Conservation (phyloP, 306 rosid species). For the Crotalaria pallida region DNA sequence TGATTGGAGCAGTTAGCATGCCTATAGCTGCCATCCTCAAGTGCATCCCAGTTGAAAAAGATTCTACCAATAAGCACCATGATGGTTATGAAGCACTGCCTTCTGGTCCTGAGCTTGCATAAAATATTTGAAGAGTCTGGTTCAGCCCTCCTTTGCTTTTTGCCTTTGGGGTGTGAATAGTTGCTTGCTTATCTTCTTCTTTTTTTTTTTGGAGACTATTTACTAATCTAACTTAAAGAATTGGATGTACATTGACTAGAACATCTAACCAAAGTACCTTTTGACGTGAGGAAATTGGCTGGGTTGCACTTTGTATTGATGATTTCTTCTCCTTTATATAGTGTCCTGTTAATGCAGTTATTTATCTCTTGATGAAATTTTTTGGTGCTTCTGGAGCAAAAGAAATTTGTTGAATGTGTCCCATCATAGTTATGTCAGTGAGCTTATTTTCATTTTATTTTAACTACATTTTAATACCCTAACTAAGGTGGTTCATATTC, state of each 20-base stretch:
- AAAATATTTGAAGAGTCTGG: not conserved
- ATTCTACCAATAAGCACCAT: conserved; percentile 31
- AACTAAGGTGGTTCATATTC: not conserved
- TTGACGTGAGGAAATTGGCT: not conserved
- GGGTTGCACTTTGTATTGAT: not conserved
- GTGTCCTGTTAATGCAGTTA: not conserved
- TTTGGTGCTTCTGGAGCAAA: not conserved
- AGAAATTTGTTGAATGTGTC: not conserved
- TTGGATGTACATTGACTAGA: not conserved
- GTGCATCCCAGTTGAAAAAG: conserved; percentile 72
- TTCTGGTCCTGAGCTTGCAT: conserved; percentile 55
- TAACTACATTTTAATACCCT: not conserved
- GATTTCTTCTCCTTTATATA: not conserved
- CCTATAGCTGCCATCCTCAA: conserved; percentile 67
- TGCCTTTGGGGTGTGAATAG: not conserved
- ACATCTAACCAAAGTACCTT: conserved; percentile 18
- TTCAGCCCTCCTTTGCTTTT: not conserved
- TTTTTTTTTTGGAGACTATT: not conserved
- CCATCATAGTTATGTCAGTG: not conserved
- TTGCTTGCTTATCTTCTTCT: not conserved
- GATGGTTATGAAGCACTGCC: conserved; percentile 77
- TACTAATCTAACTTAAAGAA: not conserved
- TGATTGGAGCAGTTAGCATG: conserved; percentile 74
- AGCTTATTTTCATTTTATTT: not conserved
- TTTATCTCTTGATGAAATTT: not conserved